Evolutionary conservation across 305 asterid species (phyloP).

Genomic region (Fraxinus dipetala): DNA sequence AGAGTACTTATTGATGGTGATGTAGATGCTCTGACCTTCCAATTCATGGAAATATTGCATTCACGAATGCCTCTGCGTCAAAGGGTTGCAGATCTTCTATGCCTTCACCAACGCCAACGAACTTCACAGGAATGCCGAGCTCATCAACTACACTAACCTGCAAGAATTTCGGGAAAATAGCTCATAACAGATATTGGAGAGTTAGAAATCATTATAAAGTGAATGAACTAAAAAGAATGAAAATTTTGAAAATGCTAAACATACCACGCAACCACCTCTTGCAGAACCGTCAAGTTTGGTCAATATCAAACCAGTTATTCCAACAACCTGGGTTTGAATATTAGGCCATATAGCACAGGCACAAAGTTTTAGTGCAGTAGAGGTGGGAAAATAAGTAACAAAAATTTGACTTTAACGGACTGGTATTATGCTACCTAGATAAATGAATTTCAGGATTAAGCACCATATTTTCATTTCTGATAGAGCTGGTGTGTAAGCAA

Average conservation of each 20-base stretch:
- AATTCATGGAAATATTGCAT: conserved; percentile 53
- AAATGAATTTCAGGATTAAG: not conserved
- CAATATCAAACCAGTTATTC: conserved; percentile 86
- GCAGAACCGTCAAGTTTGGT: conserved; percentile 97
- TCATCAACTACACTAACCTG: conserved; percentile 97
- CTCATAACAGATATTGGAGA: not conserved
- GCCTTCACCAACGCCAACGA: conserved; percentile 94
- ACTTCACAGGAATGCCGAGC: conserved; percentile 93
- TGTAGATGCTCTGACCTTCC: conserved; percentile 6
- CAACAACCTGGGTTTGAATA: conserved; percentile 62
- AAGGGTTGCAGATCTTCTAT: conserved; percentile 43
- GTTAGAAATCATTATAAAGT: not conserved
- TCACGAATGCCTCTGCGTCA: not conserved
- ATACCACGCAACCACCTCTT: conserved; percentile 96
- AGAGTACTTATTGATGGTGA: not conserved
- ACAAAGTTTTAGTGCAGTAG: not conserved
- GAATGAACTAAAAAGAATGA: not conserved
- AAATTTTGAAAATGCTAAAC: conserved; percentile 10
- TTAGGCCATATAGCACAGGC: conserved; percentile 10
- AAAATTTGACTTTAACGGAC: not conserved
- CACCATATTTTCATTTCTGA: not conserved
- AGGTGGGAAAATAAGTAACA: not conserved
- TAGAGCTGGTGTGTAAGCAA: not conserved
- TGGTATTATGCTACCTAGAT: not conserved
- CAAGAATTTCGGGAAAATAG: not conserved